Conservation (phyloP, 805 yeast genomes). For the Wickerhamiella kazuoi region DNA sequence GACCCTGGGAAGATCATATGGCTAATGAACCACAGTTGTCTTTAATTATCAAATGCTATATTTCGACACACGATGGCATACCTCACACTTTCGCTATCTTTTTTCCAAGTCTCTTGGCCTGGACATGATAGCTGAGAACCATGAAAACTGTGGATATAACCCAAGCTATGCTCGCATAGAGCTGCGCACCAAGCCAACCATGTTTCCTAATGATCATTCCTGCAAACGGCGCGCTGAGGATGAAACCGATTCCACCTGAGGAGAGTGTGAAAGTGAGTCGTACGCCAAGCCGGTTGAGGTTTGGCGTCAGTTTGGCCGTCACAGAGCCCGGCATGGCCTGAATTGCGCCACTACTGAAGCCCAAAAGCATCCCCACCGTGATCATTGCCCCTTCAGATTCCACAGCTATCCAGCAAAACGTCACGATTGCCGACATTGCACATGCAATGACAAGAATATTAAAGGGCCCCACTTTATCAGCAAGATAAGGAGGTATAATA, state of each 20-base stretch:
- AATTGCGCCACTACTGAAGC: slow-evolving; percentile 17
- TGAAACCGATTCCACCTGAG: slow-evolving; percentile 32
- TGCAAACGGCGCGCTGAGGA: slow-evolving; percentile 17
- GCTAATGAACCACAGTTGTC: too few relatives aligned
- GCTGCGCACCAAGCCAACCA: slow-evolving; percentile 7
- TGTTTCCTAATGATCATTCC: slow-evolving; percentile 10
- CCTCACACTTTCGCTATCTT: not conserved
- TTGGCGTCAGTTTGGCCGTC: slow-evolving; percentile 15
- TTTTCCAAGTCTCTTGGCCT: not conserved
- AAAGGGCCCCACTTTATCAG: slow-evolving; percentile 39
- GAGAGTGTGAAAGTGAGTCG: slow-evolving; percentile 46
- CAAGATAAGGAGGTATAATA: slow-evolving; percentile 34
- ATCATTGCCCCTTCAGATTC: slow-evolving; percentile 13
- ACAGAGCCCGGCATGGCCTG: slow-evolving; percentile 18
- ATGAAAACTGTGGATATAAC: not conserved
- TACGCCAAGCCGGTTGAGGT: slow-evolving; percentile 14
- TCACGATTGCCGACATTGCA: slow-evolving; percentile 15
- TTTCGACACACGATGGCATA: too few relatives aligned
- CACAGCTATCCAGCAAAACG: slow-evolving; percentile 21
- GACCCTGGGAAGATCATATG: too few relatives aligned
- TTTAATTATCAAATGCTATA: too few relatives aligned
- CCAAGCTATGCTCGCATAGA: slow-evolving; percentile 5
- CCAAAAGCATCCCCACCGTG: slow-evolving; percentile 17
- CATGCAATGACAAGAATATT: slow-evolving; percentile 23
- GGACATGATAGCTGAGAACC: not conserved